phyloP scores from a whole-genome alignment of 2,329 filamentous ascomycete genomes.

The Parastagonospora nodorum region DNA sequence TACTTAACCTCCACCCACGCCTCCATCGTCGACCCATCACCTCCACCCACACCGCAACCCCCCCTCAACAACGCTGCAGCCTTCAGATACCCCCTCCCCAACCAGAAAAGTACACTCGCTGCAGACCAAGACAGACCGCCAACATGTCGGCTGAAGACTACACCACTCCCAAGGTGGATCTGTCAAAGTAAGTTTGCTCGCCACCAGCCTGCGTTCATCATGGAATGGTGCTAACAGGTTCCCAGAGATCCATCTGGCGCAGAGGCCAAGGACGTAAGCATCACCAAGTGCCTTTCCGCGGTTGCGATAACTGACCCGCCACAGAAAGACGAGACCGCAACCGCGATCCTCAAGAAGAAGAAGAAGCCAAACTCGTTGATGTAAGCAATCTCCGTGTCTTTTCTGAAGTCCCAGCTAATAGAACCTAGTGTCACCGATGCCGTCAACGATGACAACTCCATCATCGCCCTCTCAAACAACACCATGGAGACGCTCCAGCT shows the following conservation, averaged over 20 bases:
- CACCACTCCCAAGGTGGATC: conserved; percentile 55
- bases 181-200: conserved; percentile 48
- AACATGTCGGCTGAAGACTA: conserved; percentile 58
- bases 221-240: conserved; percentile 48
- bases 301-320: conserved; percentile 38
- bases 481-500: conserved; percentile 98
- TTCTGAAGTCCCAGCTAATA: not conserved
- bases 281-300: conserved; percentile 11
- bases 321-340: conserved; percentile 87
- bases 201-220: conserved; percentile 10
- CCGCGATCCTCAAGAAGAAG: conserved; percentile 99
- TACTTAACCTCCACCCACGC: conserved; percentile 44
- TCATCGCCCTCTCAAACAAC: conserved; percentile 96
- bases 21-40: conserved; percentile 29
- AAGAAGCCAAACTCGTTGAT: conserved; percentile 99
- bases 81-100: conserved; percentile 12
- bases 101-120: conserved; percentile 15
- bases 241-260: conserved; percentile 84
- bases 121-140: conserved; percentile 22
- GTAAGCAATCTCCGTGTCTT: conserved; percentile 58
- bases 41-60: conserved; percentile 27
- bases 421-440: conserved; percentile 88
- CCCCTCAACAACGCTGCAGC: conserved; percentile 21
- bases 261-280: conserved; percentile 76
- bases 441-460: conserved; percentile 99